These are phyloP conservation scores for Chaetomium olivaceum DNA, from an alignment of 2,329 filamentous ascomycete species.

Conservation along the genomic window DNA sequence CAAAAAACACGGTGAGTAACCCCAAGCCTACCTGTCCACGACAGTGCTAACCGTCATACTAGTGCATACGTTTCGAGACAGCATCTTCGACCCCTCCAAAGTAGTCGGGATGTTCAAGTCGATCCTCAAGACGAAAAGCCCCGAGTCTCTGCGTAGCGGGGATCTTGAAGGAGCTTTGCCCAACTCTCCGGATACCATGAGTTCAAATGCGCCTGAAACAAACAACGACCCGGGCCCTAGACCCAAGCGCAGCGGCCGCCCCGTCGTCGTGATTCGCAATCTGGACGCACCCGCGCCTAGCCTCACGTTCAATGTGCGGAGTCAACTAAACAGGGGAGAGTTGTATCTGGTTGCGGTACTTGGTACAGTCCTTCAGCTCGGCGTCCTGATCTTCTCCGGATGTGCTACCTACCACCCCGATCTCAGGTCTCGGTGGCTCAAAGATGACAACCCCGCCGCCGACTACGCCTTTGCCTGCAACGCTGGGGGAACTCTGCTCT, in stretches of 20 bases:
- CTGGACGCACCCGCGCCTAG: neutral
- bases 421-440: neutral
- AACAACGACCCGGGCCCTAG: neutral
- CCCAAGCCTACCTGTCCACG: neutral
- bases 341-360: neutral
- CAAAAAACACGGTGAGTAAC: neutral
- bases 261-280: neutral
- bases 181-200: neutral
- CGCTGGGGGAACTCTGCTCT: neutral
- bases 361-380: neutral
- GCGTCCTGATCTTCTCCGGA: neutral
- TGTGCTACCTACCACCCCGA: neutral
- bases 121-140: neutral
- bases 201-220: neutral
- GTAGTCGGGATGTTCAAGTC: slow-evolving; percentile 2
- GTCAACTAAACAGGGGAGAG: neutral
- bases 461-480: slow-evolving; percentile 2
- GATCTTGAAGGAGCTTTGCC: neutral
- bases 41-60: neutral
- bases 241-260: neutral
- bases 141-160: neutral
- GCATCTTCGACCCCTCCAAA: slow-evolving; percentile 4
- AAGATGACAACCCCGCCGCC: neutral
- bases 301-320: neutral
- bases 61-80: neutral